These are phyloP conservation scores for Deuterostichococcus epilithicus DNA, from an alignment of 139 green algal genomes.

Conservation along the genomic window DNA sequence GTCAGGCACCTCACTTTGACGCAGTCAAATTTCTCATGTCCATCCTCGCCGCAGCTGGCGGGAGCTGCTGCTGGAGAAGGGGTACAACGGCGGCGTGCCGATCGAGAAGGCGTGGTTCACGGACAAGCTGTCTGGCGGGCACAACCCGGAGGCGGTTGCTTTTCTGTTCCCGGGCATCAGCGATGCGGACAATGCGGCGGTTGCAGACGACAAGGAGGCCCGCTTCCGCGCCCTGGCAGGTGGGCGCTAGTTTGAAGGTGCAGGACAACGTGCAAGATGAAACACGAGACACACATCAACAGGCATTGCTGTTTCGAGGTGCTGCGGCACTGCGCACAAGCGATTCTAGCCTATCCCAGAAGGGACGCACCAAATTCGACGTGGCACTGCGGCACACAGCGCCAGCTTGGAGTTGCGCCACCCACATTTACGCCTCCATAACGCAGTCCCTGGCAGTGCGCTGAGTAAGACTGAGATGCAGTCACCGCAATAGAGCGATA, in stretches of 20 bases:
- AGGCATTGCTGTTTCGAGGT: too few species aligned
- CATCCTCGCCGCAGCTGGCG: slow-evolving; percentile 41
- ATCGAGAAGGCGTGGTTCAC: slow-evolving; percentile 67
- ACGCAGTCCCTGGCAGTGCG: too few species aligned
- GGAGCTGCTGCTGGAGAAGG: slow-evolving; percentile 47
- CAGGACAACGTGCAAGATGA: too few species aligned
- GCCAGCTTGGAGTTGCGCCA: too few species aligned
- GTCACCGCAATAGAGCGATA: too few species aligned
- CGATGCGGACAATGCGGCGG: slow-evolving; percentile 34
- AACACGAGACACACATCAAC: too few species aligned
- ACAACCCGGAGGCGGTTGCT: slow-evolving; percentile 65
- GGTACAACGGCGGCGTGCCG: slow-evolving; percentile 48
- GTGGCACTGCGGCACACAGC: too few species aligned
- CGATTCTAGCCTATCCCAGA: too few species aligned
- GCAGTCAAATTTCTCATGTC: background rate
- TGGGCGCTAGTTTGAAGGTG: background rate
- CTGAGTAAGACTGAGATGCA: too few species aligned
- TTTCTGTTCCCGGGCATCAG: slow-evolving; percentile 69
- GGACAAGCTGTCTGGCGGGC: slow-evolving; percentile 34
- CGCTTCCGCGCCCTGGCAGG: slow-evolving; percentile 46
- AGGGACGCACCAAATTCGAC: too few species aligned
- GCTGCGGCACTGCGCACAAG: too few species aligned
- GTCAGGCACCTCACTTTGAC: background rate
- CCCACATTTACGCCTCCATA: too few species aligned
- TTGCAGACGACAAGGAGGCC: slow-evolving; percentile 70